phyloP scores from a whole-genome alignment of 768 basidiomycete species.

The Tylopilus intermedius region DNA sequence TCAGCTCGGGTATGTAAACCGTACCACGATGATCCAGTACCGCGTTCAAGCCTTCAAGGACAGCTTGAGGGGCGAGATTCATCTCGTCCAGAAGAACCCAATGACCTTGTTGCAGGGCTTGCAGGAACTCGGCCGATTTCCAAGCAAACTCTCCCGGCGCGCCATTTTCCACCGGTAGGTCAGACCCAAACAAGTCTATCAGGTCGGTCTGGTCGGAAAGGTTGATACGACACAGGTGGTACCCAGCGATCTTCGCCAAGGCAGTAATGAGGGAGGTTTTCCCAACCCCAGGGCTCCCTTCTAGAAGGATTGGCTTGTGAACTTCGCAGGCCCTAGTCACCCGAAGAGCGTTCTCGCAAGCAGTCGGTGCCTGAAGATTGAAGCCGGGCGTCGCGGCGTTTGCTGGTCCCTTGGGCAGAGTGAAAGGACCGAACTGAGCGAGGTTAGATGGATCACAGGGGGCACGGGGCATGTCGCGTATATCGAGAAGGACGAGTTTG shows the following conservation, averaged over 20 bases:
- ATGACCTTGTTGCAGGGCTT: slow-evolving; percentile 88
- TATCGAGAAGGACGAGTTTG: slow-evolving; percentile 48
- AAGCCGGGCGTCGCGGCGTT: slow-evolving; percentile 43
- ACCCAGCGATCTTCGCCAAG: slow-evolving; percentile 73
- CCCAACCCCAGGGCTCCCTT: slow-evolving; percentile 97
- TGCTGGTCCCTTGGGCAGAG: slow-evolving; percentile 55
- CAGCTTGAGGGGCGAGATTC: slow-evolving; percentile 96
- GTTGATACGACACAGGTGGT: slow-evolving; percentile 87
- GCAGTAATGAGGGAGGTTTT: slow-evolving; percentile 93
- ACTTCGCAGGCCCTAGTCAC: slow-evolving; percentile 88
- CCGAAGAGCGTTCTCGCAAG: slow-evolving; percentile 80
- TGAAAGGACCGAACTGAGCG: slow-evolving; percentile 70
- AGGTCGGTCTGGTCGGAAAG: slow-evolving; percentile 97
- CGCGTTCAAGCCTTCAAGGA: slow-evolving; percentile 95
- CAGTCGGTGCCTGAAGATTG: slow-evolving; percentile 85
- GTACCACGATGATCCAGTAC: slow-evolving; percentile 92
- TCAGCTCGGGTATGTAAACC: slow-evolving; percentile 92
- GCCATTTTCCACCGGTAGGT: slow-evolving; percentile 91
- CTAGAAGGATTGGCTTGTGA: slow-evolving; percentile 85
- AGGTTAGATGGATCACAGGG: slow-evolving; percentile 32
- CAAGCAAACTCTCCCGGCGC: slow-evolving; percentile 90
- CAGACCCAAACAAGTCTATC: slow-evolving; percentile 92
- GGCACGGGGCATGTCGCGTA: slow-evolving; percentile 19
- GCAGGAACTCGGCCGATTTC: slow-evolving; percentile 95
- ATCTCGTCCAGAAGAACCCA: slow-evolving; percentile 99